A percentile compares a stretch with the other conserved stretches of the same genome.
Conservation (phyloP, 2,329 filamentous ascomycete genomes). For the Fusarium stilboides region DNA sequence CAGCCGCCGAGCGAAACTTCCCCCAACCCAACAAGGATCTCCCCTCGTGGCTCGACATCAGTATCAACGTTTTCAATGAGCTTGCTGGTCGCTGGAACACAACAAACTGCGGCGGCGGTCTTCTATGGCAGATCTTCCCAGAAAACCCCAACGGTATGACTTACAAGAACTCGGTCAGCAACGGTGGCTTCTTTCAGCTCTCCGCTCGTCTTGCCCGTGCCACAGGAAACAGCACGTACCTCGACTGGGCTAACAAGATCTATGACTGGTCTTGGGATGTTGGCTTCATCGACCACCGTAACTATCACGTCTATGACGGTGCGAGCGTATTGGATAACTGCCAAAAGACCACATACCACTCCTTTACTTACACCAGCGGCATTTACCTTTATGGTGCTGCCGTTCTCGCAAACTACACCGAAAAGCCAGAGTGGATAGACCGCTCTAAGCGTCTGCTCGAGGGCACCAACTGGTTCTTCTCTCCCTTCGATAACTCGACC, state of each 20-base stretch:
- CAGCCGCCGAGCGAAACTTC: slow-evolving; percentile 78
- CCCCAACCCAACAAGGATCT: slow-evolving; percentile 70
- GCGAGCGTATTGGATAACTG: slow-evolving; percentile 70
- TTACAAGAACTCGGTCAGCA: slow-evolving; percentile 88
- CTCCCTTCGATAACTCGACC: slow-evolving; percentile 65
- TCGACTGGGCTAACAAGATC: slow-evolving; percentile 76
- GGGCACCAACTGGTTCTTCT: slow-evolving; percentile 69
- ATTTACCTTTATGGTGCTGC: slow-evolving; percentile 77
- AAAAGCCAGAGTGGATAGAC: slow-evolving; percentile 66
- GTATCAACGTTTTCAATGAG: slow-evolving; percentile 79
- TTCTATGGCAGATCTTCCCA: slow-evolving; percentile 86
- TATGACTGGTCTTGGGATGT: slow-evolving; percentile 75
- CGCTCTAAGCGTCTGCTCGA: slow-evolving; percentile 68
- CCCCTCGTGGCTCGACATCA: slow-evolving; percentile 77
- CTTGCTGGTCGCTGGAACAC: slow-evolving; percentile 80
- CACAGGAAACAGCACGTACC: slow-evolving; percentile 76
- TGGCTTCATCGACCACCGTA: slow-evolving; percentile 68
- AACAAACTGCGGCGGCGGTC: slow-evolving; percentile 76
- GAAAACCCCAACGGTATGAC: slow-evolving; percentile 81
- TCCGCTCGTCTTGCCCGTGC: slow-evolving; percentile 81
- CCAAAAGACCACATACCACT: slow-evolving; percentile 64
- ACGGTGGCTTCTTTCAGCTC: slow-evolving; percentile 87
- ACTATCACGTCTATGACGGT: slow-evolving; percentile 74
- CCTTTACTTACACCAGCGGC: slow-evolving; percentile 77
- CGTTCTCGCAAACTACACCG: slow-evolving; percentile 74